Evolutionary conservation across 768 basidiomycete genomes (phyloP).

Genomic region (Suillus subalutaceus): DNA sequence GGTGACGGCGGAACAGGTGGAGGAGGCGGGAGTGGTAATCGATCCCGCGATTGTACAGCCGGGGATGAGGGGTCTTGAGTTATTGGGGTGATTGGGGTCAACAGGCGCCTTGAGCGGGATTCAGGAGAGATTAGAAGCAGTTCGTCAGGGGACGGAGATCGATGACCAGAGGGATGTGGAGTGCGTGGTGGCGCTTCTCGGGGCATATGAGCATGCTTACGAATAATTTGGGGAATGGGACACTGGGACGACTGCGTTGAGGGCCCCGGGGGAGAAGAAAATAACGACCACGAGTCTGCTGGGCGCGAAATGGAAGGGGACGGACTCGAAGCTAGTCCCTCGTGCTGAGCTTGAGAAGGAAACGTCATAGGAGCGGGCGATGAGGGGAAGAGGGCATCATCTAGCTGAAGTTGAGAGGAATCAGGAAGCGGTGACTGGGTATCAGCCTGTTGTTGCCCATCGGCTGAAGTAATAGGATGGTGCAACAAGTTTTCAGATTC

Average conservation of each 20-base stretch:
- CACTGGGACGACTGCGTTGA: constrained; percentile 8
- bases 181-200: constrained; percentile 20
- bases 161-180: constrained; percentile 7
- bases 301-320: constrained; percentile 22
- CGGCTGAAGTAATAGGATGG: not conserved
- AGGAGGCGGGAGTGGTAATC: constrained; percentile 6
- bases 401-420: constrained; percentile 27
- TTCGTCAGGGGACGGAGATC: constrained; percentile 27
- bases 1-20: constrained; percentile 11
- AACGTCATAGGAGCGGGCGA: not conserved
- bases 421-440: constrained; percentile 13
- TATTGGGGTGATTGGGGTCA: not conserved
- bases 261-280: constrained; percentile 20
- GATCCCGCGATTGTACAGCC: not conserved
- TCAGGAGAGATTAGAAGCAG: constrained; percentile 18
- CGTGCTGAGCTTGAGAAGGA: not conserved
- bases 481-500: not conserved
- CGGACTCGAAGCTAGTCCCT: constrained; percentile 6
- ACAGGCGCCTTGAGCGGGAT: constrained; percentile 1
- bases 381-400: not conserved
- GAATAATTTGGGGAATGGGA: not conserved
- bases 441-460: not conserved
- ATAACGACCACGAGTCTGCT: constrained; percentile 15
- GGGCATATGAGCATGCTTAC: constrained; percentile 26
- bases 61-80: not conserved